Conservation (phyloP, 2,329 filamentous ascomycete genomes). For the Colletotrichum salicis region DNA sequence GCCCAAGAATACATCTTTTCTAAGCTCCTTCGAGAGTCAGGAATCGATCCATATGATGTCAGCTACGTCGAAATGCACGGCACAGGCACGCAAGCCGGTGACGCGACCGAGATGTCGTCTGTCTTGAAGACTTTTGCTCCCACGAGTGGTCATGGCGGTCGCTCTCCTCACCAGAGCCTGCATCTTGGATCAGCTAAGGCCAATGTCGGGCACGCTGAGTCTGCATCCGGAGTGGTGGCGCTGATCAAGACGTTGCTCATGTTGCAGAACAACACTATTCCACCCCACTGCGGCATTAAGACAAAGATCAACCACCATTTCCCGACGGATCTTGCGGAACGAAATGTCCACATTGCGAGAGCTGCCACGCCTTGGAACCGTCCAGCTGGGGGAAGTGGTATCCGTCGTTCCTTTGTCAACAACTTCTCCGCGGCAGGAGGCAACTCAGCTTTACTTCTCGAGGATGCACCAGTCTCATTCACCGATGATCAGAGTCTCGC, state of each 20-base stretch:
- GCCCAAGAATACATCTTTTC: slow-evolving; percentile 52
- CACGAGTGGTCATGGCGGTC: too few species aligned
- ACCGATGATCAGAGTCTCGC: slow-evolving; percentile 60
- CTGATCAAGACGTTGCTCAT: slow-evolving; percentile 1
- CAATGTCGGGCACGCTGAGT: too few species aligned
- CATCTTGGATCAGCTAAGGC: too few species aligned
- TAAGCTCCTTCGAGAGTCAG: slow-evolving; percentile 43
- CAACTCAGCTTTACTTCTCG: slow-evolving; percentile 73
- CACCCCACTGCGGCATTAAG: slow-evolving; percentile 72
- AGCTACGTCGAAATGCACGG: slow-evolving; percentile 57
- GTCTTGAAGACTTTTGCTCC: neutral
- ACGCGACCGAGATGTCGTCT: slow-evolving; percentile 39
- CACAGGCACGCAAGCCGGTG: slow-evolving; percentile 48
- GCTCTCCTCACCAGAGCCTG: too few species aligned
- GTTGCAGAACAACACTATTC: neutral
- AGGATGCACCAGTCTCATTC: slow-evolving; percentile 66
- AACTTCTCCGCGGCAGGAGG: slow-evolving; percentile 78
- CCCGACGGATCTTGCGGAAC: slow-evolving; percentile 61
- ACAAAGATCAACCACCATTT: slow-evolving; percentile 68
- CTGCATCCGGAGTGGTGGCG: too few species aligned
- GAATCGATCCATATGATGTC: slow-evolving; percentile 61
- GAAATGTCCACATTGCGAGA: slow-evolving; percentile 68
- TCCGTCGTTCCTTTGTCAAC: slow-evolving; percentile 66
- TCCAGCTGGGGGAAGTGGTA: slow-evolving; percentile 51
- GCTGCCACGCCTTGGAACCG: slow-evolving; percentile 61